These are phyloP conservation scores for Cyberlindnera euphorbiae DNA, from an alignment of 805 yeast genomes.

Conservation along the genomic window DNA sequence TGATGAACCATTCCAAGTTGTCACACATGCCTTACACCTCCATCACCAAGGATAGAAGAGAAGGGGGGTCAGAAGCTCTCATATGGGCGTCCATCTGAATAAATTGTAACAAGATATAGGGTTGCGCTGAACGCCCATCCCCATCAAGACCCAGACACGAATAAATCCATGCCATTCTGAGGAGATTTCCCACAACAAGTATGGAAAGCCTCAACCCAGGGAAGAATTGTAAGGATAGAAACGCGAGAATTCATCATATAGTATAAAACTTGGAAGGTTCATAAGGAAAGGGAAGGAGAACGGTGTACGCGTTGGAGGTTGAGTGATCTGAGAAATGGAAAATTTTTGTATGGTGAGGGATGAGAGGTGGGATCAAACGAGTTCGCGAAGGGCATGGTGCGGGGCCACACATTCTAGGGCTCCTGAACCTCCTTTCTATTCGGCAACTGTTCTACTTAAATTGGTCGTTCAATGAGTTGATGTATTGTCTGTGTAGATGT, in stretches of 20 bases:
- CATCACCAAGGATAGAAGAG: not conserved
- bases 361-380: too few species aligned
- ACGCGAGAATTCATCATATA: conserved; percentile 31
- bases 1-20: not conserved
- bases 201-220: conserved; percentile 26
- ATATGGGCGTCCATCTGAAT: conserved; percentile 18
- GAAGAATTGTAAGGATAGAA: conserved; percentile 23
- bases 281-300: conserved; percentile 3
- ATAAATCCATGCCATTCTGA: conserved; percentile 15
- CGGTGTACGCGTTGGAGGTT: too few species aligned
- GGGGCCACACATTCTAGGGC: too few species aligned
- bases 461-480: too few species aligned
- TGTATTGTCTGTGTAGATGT: too few species aligned
- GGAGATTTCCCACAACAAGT: conserved; percentile 18
- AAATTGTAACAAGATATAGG: conserved; percentile 27
- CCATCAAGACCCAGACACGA: conserved; percentile 26
- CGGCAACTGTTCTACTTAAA: too few species aligned
- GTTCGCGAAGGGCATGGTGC: too few species aligned
- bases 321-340: too few species aligned
- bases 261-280: conserved; percentile 32
- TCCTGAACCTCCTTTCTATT: too few species aligned
- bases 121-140: conserved; percentile 27
- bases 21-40: conserved; percentile 1
- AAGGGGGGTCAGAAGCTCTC: conserved; percentile 28
- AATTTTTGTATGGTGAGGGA: too few species aligned